Conservation (phyloP, 352 stramenopile genomes). For the Phytophthora aleatoria region DNA sequence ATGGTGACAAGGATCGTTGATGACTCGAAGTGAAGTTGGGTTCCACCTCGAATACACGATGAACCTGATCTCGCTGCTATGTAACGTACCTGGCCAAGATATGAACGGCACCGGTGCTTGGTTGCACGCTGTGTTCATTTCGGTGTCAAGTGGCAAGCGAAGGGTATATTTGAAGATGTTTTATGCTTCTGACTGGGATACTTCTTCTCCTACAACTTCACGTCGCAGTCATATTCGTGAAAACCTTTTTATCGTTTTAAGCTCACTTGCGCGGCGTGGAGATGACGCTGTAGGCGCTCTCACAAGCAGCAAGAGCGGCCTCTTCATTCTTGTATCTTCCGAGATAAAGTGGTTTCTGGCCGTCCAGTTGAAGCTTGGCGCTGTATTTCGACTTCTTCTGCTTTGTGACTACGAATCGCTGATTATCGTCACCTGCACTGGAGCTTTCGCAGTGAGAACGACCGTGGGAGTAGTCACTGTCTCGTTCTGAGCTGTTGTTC, state of each 20-base stretch:
- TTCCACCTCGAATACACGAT: too few relatives aligned
- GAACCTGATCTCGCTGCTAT: too few relatives aligned
- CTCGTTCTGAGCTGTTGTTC: slow-evolving; percentile 25
- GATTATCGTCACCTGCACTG: slow-evolving; percentile 9
- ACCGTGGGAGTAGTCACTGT: slow-evolving; percentile 26
- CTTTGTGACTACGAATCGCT: slow-evolving; percentile 53
- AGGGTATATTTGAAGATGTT: slow-evolving; percentile 13
- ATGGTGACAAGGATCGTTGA: slow-evolving; percentile 14
- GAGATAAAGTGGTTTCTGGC: slow-evolving; percentile 73
- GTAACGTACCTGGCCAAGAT: too few relatives aligned
- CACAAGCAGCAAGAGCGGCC: slow-evolving; percentile 60
- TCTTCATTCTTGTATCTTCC: slow-evolving; percentile 71
- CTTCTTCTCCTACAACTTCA: neutral
- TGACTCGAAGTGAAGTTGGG: slow-evolving; percentile 17
- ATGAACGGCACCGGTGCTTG: neutral
- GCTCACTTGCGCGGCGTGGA: slow-evolving; percentile 59
- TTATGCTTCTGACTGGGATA: neutral
- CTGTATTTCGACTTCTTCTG: slow-evolving; percentile 68
- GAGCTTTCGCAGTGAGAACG: slow-evolving; percentile 24
- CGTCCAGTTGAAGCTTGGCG: slow-evolving; percentile 59
- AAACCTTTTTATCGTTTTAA: neutral
- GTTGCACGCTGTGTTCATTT: neutral
- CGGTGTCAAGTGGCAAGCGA: neutral
- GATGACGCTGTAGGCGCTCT: slow-evolving; percentile 59
- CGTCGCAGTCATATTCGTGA: neutral